Base-by-base conservation (phyloP, 2,329 filamentous ascomycete genomes). In the Lithohypha guttulata region DNA sequence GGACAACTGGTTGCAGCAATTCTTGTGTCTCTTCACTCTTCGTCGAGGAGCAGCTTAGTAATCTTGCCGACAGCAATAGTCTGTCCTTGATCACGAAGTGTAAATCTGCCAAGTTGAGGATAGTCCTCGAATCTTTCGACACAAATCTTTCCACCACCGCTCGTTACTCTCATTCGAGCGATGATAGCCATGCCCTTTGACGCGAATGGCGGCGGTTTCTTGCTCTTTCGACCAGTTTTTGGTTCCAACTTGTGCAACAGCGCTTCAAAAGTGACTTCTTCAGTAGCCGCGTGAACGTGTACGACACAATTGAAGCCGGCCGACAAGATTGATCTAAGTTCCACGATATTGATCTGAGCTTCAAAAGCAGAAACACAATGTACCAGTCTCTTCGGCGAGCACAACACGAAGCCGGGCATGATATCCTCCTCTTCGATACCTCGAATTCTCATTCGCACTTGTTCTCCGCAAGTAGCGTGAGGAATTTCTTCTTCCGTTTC, bases 21-120 rank as follows among this genome's bases (percentile, higher is more conserved):
- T n/a, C n/a, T n/a, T n/a, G n/a, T n/a, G n/a, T n/a, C n/a, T n/a
- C n/a, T n/a, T n/a, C n/a, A 48, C n/a, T 51, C 47, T 3, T 51
- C 48, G 33, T 70, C 63, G 3, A 63, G 67, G 51, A 83, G 76
- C 45, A 98, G 74, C 73, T 87, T 95, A 44, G 85, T 95, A 61
- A 98, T 93, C 75, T 98, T 98, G 57, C 91, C 91, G 66, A 98
- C 98, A 41, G 91, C 91, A 68, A 98, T 95, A 0, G 91, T 98
- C 82, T 96, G 89, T 54, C 91, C 91, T 79, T 96, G 83, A 57
- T 91, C 86, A 72, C 86, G 72, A 39, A 93, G 71, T 13, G 86
- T 93, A 63, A 93, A 93, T 29, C 86, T 79, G 55, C 86, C 86
- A 63, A 94, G 75, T 64, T 96, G 91, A 44, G 87, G 80, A 63